Evolutionary conservation across 208 protist genomes (phyloP), one percentile per base, ranked within the genome.

Genomic region (Tritrichomonas foetus): DNA sequence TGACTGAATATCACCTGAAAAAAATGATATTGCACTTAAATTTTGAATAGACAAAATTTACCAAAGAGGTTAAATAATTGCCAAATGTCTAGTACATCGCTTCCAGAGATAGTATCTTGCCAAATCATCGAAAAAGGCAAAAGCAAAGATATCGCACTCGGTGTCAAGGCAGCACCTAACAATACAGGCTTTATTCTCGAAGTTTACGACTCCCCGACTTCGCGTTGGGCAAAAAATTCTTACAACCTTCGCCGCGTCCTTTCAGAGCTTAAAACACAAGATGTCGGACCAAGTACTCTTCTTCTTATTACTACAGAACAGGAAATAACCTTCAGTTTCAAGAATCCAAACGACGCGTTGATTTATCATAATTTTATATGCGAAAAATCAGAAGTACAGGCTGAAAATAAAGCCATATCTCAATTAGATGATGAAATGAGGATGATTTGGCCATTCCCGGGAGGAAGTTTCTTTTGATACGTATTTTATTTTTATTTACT

Each of bases 331-430:
- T 57, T 89, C 20, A 57, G 13, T 39, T 89, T 89, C 27, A 57
- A 89, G 39, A 89, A 44, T 0, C 47, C 47, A 3, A n/a, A n/a
- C 25, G 78, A 89, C 25, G 78, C 47, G 0, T 2, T 22, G 5
- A 3, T 47, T 20, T 89, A 61, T 39, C 30, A 53, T n/a, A 57
- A 57, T 44, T 89, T 89, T 39, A 89, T 89, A 47, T 53, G 41
- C 36, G 30, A 89, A 89, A 89, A 89, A 50, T 89, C 78, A 89
- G 78, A 89, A 47, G 78, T 89, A 20, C 78, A 89, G 33, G 78
- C 41, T 57, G 78, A 89, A 89, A 89, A 89, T 20, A 89, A 33
- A 39, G 78, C 78, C 9, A 89, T 89, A 39, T 41, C 44, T 20
- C 41, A 89, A 57, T 13, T 89, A 57, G 78, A 89, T 89, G 78